Base-by-base conservation (phyloP, 192 early-diverging fungal species). In the Coemansia sp. region DNA sequence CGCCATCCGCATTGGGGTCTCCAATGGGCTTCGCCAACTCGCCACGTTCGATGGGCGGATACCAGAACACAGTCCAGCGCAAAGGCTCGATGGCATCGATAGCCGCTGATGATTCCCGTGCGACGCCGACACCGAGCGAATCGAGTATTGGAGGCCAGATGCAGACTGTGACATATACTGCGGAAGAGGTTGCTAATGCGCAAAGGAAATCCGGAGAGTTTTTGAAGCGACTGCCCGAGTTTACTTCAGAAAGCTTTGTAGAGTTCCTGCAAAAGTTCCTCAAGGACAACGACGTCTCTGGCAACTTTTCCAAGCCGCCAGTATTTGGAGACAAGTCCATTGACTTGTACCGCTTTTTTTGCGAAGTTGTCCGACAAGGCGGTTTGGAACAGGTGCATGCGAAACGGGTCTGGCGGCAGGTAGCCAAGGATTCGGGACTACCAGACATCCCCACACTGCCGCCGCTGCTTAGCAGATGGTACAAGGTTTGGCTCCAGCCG, bases 391-490 rank as follows among this genome's bases (percentile, higher is more conserved):
- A 74, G 55, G 78, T 81, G 44, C 78, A 81, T 42, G 62, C 61
- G 27, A 53, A 57, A 64, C 63, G 68, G 30, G 56, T 81, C 55
- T 81, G 78, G 78, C 78, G 78, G 4, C 71, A 74, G 52, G 68
- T 81, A 7, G 78, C 78, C 34, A 63, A 65, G 38, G 78, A 75
- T n/a, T 66, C 68, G 11, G 78, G 72, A 10, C 55, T 81, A 14
- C 72, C 78, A 0, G 78, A 81, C 29, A 65, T 71, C 4, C 48
- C 67, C 40, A 74, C 78, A 25, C 61, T 75, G 44, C 78, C 78
- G 25, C 78, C 78, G 13, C 50, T 81, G 47, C 78, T 81, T 36
- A 75, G 78, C 33, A 72, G 78, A 41, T 81, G 78, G 78, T 81
- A 81, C 53, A 81, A 81, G 55, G 68, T 67, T 13, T 81, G 78